These are phyloP conservation scores for Apostasia shenzhenica DNA, from an alignment of 106 monocot genomes.

Conservation along the genomic window DNA sequence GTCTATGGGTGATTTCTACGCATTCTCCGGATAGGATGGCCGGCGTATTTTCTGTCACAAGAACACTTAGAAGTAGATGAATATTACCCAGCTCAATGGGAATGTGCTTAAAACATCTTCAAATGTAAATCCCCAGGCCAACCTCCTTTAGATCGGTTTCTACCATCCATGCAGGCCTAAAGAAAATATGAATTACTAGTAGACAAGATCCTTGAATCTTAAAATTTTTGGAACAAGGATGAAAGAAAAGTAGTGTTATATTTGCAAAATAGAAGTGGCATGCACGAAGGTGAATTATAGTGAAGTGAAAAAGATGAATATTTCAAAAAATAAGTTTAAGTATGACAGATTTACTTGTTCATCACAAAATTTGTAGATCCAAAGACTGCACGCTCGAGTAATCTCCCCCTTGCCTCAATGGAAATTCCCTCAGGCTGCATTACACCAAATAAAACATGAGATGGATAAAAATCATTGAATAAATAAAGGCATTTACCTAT, in stretches of 20 bases:
- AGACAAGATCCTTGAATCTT: neutral
- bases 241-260: too few species aligned
- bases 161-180: conserved; percentile 90
- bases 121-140: conserved; percentile 75
- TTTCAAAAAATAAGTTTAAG: neutral
- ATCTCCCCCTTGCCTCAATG: conserved; percentile 62
- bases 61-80: too few species aligned
- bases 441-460: neutral
- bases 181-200: neutral
- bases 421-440: conserved; percentile 74
- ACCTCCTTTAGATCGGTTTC: conserved; percentile 85
- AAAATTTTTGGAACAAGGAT: neutral
- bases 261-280: neutral
- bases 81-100: too few species aligned
- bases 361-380: conserved; percentile 79
- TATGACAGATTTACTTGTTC: conserved; percentile 55
- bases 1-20: too few species aligned
- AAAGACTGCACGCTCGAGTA: conserved; percentile 64
- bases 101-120: conserved; percentile 8
- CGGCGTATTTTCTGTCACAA: too few species aligned
- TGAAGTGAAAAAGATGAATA: neutral
- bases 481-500: neutral
- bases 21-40: too few species aligned
- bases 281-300: neutral
- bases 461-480: neutral